phyloP scores from a whole-genome alignment of 306 rosid genomes.

The Casuarina glauca region DNA sequence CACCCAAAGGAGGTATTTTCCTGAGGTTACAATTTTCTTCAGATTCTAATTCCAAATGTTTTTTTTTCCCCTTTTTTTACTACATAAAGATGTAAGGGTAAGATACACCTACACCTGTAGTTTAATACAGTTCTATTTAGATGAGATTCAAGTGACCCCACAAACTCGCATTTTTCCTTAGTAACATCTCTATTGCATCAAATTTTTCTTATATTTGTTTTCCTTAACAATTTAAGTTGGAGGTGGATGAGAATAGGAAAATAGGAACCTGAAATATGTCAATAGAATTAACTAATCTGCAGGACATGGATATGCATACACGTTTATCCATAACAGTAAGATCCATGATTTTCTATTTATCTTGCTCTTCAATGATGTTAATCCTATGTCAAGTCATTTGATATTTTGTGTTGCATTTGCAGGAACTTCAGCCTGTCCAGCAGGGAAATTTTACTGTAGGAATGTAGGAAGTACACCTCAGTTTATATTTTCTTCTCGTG shows the following conservation, averaged over 20 bases:
- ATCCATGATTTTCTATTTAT: neutral
- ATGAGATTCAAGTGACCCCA: neutral
- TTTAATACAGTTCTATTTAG: neutral
- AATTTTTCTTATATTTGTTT: neutral
- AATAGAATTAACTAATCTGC: neutral
- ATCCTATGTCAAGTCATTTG: conserved; percentile 23
- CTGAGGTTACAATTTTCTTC: neutral
- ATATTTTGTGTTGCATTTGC: conserved; percentile 31
- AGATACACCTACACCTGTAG: no score
- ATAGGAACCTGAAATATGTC: neutral
- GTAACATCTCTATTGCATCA: neutral
- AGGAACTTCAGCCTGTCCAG: conserved; percentile 92
- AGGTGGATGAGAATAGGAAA: neutral
- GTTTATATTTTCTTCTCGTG: conserved; percentile 74
- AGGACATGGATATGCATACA: neutral
- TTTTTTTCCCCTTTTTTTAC: no score
- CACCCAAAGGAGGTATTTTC: neutral
- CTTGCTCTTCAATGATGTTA: conserved; percentile 5
- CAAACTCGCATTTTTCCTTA: neutral
- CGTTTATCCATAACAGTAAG: neutral
- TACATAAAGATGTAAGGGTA: no score
- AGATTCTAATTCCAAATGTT: neutral
- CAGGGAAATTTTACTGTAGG: conserved; percentile 72
- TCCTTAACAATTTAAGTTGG: neutral
- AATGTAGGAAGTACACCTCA: conserved; percentile 83